Percentiles rank a stretch among this genome's conserved stretches.
Evolutionary conservation across 441 rosid species (phyloP).

Genomic region (Pelargonium australe): DNA sequence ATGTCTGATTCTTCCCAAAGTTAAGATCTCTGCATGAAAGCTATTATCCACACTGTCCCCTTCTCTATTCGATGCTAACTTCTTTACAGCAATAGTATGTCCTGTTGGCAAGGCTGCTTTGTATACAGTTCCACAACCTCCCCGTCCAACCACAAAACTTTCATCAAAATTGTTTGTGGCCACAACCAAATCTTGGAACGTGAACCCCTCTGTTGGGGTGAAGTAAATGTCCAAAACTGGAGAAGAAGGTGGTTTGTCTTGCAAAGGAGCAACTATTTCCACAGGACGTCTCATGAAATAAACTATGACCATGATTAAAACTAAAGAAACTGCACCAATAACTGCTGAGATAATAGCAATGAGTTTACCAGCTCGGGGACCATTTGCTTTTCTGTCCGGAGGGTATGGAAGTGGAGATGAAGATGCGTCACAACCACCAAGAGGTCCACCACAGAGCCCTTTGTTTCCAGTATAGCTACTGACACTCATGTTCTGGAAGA

Average conservation of each 20-base stretch:
- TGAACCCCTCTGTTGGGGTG: slow-evolving; percentile 72
- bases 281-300: slow-evolving; percentile 53
- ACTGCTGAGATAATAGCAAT: slow-evolving; percentile 45
- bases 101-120: slow-evolving; percentile 75
- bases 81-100: slow-evolving; percentile 71
- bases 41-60: slow-evolving; percentile 76
- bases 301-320: slow-evolving; percentile 57
- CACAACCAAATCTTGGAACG: slow-evolving; percentile 66
- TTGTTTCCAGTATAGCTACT: slow-evolving; percentile 64
- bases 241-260: slow-evolving; percentile 42
- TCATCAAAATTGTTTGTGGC: slow-evolving; percentile 76
- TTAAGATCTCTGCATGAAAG: slow-evolving; percentile 80
- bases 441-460: slow-evolving; percentile 79
- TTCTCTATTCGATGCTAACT: slow-evolving; percentile 65
- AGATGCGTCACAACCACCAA: slow-evolving; percentile 41
- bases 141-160: slow-evolving; percentile 66
- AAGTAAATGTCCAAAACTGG: slow-evolving; percentile 65
- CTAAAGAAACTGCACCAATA: slow-evolving; percentile 68
- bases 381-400: slow-evolving; percentile 17
- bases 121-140: slow-evolving; percentile 91
- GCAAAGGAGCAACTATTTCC: slow-evolving; percentile 41
- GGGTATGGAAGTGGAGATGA: slow-evolving; percentile 36
- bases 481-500: slow-evolving; percentile 67
- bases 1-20: slow-evolving; percentile 88
- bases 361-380: slow-evolving; percentile 43